Base-by-base conservation (phyloP, 768 basidiomycete genomes). In the Kwoniella europaea region DNA sequence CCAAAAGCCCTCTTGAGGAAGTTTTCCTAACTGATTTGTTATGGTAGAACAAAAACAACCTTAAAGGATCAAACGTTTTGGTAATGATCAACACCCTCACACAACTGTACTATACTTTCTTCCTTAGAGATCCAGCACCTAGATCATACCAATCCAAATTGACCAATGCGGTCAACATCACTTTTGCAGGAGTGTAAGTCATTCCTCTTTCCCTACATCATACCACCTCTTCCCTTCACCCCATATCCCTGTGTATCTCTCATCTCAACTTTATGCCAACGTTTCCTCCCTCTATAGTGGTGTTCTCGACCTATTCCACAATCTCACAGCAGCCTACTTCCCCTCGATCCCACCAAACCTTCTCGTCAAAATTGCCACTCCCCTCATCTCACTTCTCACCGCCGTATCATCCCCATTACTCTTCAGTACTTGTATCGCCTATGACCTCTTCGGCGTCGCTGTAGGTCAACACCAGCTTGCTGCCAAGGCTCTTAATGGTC, bases 111-210 rank as follows among this genome's bases (percentile, higher is more conserved):
- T 82, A 79, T 74, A 69, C 76, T 22, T 74, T 77, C 68, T 63
- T 67, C 57, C 62, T 74, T 18, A 71, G 80, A 9, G 70, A 79
- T 53, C 57, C 53, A 10, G 27, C 54, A 4, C 78, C 80, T 4
- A 72, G 58, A 3, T 79, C 74, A 10, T 79, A 78, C 55, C 77
- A 82, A 57, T 63, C 76, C 29, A 73, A 77, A 64, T 64, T 80
- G 62, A 81, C 80, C 67, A 81, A 79, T 67, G 67, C 74, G 24
- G 66, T 78, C 53, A 76, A 73, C 24, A 76, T 79, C 69, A 81
- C 79, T 22, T 82, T 82, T 67, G 79, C 81, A 13, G 81, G 81
- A 27, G 72, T 82, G 73, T 79, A 67, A 72, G 76, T 76, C 18
- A 56, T 55, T 44, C 1, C 53, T 29, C 27, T 22, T 20, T 22